These are phyloP conservation scores for Ascosphaera aggregata DNA, from an alignment of 2,329 filamentous ascomycete genomes.

Conservation along the genomic window DNA sequence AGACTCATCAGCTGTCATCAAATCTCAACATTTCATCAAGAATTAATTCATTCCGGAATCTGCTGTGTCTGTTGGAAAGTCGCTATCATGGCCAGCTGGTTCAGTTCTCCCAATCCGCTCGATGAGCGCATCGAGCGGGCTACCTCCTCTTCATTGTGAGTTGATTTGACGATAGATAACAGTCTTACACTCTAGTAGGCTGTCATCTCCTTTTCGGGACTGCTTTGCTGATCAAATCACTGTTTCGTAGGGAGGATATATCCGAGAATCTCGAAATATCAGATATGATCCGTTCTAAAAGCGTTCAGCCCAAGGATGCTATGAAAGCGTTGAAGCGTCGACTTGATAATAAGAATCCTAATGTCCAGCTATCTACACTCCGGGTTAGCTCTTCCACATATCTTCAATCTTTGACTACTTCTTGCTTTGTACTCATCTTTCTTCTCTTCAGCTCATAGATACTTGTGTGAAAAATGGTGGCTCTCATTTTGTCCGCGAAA, in stretches of 20 bases:
- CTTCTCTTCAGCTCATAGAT: constrained; percentile 49
- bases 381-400: constrained; percentile 33
- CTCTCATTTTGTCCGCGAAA: constrained; percentile 80
- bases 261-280: constrained; percentile 95
- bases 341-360: constrained; percentile 94
- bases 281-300: constrained; percentile 91
- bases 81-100: constrained; percentile 85
- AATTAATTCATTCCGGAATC: no score
- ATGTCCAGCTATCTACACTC: constrained; percentile 82
- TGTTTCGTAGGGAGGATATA: constrained; percentile 57
- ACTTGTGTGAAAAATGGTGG: constrained; percentile 98
- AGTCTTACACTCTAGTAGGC: constrained; percentile 3
- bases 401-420: not conserved
- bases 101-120: constrained; percentile 72
- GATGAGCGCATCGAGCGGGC: constrained; percentile 95
- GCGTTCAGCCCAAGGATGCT: constrained; percentile 88
- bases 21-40: no score
- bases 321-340: constrained; percentile 90
- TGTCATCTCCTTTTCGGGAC: not conserved
- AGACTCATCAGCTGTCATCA: no score
- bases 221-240: constrained; percentile 1
- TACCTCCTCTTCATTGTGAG: constrained; percentile 79
- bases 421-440: constrained; percentile 1
- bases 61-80: no score
- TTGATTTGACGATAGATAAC: no score